These are phyloP conservation scores for Physcomitrium patens DNA, from an alignment of 225 moss, liverwort and hornwort genomes.

Conservation along the genomic window DNA sequence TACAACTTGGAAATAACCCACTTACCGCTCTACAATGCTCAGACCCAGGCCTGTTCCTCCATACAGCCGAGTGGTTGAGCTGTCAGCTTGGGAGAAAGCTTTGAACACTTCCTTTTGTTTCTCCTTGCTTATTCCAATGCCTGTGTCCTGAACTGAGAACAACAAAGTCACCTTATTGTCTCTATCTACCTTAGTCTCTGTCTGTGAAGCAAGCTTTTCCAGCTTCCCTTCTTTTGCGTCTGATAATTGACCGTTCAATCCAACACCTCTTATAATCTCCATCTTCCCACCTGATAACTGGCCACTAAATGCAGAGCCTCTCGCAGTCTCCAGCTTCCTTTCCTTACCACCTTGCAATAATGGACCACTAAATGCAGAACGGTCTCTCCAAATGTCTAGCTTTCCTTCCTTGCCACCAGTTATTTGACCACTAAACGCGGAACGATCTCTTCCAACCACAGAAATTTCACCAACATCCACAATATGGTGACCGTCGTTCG, in stretches of 20 bases:
- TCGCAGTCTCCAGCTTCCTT: too few species aligned
- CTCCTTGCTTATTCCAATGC: conserved; percentile 90
- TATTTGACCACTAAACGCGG: conserved; percentile 10
- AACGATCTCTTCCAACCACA: conserved; percentile 14
- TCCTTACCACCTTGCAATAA: conserved; percentile 26
- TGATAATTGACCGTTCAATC: conserved; percentile 21
- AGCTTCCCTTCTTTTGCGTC: conserved; percentile 47
- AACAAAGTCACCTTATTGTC: conserved; percentile 64
- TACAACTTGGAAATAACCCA: background rate
- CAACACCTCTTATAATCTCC: background rate
- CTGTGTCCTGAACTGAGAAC: conserved; percentile 87
- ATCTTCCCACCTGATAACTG: background rate
- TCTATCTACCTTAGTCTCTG: conserved; percentile 47
- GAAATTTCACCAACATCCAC: conserved; percentile 63
- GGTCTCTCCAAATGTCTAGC: too few species aligned
- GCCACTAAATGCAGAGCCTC: too few species aligned
- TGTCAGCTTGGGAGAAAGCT: conserved; percentile 95
- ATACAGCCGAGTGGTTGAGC: conserved; percentile 86
- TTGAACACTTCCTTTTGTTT: conserved; percentile 93
- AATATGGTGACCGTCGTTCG: conserved; percentile 39
- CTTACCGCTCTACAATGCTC: conserved; percentile 90
- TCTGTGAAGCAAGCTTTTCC: conserved; percentile 47
- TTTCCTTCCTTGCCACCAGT: conserved; percentile 16
- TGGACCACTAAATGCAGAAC: background rate
- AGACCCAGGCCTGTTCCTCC: conserved; percentile 96